These are phyloP conservation scores for Erodium texanum DNA, from an alignment of 441 rosid species.

Conservation along the genomic window DNA sequence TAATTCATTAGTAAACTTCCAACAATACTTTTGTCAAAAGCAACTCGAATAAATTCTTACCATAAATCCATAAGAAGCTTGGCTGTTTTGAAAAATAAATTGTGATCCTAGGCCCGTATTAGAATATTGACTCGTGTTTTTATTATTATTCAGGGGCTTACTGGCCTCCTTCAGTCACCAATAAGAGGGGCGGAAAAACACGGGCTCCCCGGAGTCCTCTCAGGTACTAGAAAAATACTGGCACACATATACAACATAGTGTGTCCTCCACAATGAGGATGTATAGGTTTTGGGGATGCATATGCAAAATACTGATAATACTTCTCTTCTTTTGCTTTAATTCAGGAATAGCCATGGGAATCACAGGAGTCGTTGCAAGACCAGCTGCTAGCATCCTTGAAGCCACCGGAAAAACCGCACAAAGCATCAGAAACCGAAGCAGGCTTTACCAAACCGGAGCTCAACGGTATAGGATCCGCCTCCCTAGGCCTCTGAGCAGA, in stretches of 20 bases:
- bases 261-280: too few species aligned
- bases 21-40: neutral
- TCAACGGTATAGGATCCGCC: slow-evolving; percentile 53
- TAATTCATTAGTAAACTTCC: neutral
- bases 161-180: slow-evolving; percentile 92
- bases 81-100: neutral
- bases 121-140: neutral
- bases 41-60: neutral
- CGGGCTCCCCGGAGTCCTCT: slow-evolving; percentile 92
- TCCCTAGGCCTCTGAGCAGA: slow-evolving; percentile 77
- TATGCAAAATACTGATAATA: too few species aligned
- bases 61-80: neutral
- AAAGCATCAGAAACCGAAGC: slow-evolving; percentile 89
- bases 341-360: slow-evolving; percentile 79
- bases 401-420: slow-evolving; percentile 94
- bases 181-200: slow-evolving; percentile 85
- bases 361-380: slow-evolving; percentile 89
- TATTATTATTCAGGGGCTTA: slow-evolving; percentile 60
- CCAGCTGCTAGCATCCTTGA: slow-evolving; percentile 98
- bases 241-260: neutral
- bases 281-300: too few species aligned
- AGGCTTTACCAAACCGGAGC: slow-evolving; percentile 50
- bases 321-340: slow-evolving; percentile 10
- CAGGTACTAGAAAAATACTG: slow-evolving; percentile 37
- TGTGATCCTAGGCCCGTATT: too few species aligned